Evolutionary conservation across 2,329 filamentous ascomycete genomes (phyloP).

Genomic region (Chaetomium strumarium): DNA sequence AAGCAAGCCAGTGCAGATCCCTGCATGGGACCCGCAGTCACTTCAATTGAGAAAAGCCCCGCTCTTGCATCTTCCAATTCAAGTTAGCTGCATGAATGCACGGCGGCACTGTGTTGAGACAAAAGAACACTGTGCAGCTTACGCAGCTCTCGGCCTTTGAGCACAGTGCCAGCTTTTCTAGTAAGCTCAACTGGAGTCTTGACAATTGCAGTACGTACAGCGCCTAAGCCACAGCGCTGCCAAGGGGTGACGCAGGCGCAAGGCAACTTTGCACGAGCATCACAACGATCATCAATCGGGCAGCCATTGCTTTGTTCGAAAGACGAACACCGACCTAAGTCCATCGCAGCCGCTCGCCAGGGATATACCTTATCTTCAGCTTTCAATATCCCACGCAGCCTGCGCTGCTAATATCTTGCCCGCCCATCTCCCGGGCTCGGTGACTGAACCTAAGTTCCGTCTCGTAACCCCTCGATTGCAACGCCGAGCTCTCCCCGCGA

Average conservation of each 20-base stretch:
- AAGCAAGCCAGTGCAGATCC: slow-evolving; percentile 19
- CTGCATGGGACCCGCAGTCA: slow-evolving; percentile 12
- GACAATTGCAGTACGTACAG: neutral
- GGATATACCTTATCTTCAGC: neutral
- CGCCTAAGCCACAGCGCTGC: neutral
- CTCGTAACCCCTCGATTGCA: neutral
- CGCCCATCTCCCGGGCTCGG: neutral
- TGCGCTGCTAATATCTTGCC: too few species aligned
- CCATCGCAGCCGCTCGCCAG: too few species aligned
- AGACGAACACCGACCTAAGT: neutral
- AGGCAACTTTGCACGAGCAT: neutral
- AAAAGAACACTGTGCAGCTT: too few species aligned
- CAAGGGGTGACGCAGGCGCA: slow-evolving; percentile 4
- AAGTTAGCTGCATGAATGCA: too few species aligned
- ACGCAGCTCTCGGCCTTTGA: too few species aligned
- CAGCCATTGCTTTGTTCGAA: too few species aligned
- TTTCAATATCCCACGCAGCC: neutral
- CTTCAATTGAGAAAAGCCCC: slow-evolving; percentile 14
- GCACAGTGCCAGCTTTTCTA: too few species aligned
- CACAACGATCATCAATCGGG: too few species aligned
- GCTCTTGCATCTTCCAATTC: neutral
- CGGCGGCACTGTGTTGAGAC: too few species aligned
- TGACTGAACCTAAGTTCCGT: neutral
- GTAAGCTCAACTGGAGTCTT: too few species aligned
- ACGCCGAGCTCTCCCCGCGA: slow-evolving; percentile 15